Conservation (phyloP, 495 filamentous ascomycete species). For the Cercophora sp. region DNA sequence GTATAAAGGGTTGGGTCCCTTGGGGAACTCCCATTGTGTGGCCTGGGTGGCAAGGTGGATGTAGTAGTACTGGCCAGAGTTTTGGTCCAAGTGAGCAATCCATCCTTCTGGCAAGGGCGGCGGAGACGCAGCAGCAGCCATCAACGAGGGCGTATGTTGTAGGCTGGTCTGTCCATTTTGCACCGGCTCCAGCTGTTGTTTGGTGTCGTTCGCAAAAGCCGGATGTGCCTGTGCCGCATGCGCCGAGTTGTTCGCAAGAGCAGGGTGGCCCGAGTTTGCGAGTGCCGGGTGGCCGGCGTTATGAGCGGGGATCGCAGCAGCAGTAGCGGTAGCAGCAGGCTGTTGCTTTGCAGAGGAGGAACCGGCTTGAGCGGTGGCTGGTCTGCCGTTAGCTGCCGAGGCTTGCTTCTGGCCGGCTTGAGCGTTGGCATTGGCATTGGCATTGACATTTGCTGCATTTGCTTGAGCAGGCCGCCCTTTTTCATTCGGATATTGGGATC, state of each 20-base stretch:
- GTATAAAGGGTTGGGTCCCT: slow-evolving; percentile 79
- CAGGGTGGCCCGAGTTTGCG: slow-evolving; percentile 54
- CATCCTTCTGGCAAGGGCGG: slow-evolving; percentile 95
- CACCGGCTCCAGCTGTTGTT: slow-evolving; percentile 36
- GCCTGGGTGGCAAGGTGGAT: slow-evolving; percentile 95
- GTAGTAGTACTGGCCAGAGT: slow-evolving; percentile 97
- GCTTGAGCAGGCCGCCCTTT: slow-evolving; percentile 54
- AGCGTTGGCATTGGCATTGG: slow-evolving; percentile 29
- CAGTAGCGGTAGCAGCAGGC: slow-evolving; percentile 33
- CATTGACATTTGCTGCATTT: slow-evolving; percentile 34
- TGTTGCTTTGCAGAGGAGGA: slow-evolving; percentile 31
- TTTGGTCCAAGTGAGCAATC: slow-evolving; percentile 95
- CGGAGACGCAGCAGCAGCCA: slow-evolving; percentile 69
- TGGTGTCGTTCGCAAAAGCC: slow-evolving; percentile 43
- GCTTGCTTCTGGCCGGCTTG: slow-evolving; percentile 11
- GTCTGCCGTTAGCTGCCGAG: slow-evolving; percentile 7
- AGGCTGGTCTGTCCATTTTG: slow-evolving; percentile 41
- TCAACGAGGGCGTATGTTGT: slow-evolving; percentile 43
- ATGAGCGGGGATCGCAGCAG: slow-evolving; percentile 36
- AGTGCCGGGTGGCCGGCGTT: slow-evolving; percentile 74
- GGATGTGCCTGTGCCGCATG: slow-evolving; percentile 63
- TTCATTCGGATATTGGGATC: slow-evolving; percentile 67
- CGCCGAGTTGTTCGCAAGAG: slow-evolving; percentile 56
- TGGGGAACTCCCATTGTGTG: slow-evolving; percentile 98
- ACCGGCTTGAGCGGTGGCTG: slow-evolving; percentile 14